phyloP scores from a whole-genome alignment of 2,329 filamentous ascomycete species.

The Nannizzia gypsea region DNA sequence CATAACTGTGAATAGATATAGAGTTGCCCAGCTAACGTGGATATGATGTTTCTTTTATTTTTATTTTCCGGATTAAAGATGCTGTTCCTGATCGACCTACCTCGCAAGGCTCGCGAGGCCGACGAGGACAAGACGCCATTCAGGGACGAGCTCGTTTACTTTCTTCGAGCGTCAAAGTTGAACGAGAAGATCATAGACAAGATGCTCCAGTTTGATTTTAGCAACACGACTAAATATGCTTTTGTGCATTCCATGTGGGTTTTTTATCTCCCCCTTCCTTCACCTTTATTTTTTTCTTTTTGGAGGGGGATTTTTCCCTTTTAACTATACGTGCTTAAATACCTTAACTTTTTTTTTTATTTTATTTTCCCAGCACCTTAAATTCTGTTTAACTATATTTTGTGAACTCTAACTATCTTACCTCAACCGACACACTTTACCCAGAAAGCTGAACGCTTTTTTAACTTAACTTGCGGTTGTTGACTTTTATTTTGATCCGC shows the following conservation, averaged over 20 bases:
- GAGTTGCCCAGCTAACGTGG: no score
- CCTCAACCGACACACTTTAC: no score
- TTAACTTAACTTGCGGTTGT: neutral
- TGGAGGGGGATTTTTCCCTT: no score
- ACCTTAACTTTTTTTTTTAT: neutral
- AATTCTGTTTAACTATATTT: neutral
- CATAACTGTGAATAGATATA: no score
- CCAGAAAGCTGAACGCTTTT: no score
- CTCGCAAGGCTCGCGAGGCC: slow-evolving; percentile 32
- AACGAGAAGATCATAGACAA: slow-evolving; percentile 54
- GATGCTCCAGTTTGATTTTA: slow-evolving; percentile 70
- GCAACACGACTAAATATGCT: slow-evolving; percentile 54
- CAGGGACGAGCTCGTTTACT: slow-evolving; percentile 57
- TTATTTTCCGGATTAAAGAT: slow-evolving; percentile 37
- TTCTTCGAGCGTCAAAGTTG: slow-evolving; percentile 55
- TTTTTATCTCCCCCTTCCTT: neutral
- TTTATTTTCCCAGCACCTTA: neutral
- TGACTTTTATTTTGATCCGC: neutral
- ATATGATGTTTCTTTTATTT: no score
- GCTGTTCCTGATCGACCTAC: slow-evolving; percentile 86
- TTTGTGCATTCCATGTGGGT: slow-evolving; percentile 78
- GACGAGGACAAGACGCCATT: slow-evolving; percentile 42
- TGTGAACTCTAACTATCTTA: neutral
- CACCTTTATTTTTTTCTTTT: neutral
- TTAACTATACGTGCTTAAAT: no score